Evolutionary conservation across 768 basidiomycete species (phyloP).

Genomic region (Lactifluus pinguis): DNA sequence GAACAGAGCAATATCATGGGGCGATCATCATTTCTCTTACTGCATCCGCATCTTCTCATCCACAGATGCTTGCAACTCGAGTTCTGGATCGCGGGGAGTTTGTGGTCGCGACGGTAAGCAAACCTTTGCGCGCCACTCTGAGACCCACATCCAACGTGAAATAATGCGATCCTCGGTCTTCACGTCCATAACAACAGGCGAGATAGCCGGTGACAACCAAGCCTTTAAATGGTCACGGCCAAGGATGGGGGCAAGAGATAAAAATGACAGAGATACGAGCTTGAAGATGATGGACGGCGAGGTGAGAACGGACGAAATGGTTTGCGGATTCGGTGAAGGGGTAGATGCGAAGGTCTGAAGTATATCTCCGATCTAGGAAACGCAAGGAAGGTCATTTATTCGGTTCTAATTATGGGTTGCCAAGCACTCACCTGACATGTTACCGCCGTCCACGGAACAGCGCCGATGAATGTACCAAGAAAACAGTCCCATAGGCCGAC

Average conservation of each 20-base stretch:
- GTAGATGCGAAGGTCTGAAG: constrained; percentile 74
- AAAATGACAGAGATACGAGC: constrained; percentile 69
- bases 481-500: constrained; percentile 68
- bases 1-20: background rate
- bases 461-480: constrained; percentile 76
- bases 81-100: constrained; percentile 26
- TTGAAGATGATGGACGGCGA: constrained; percentile 80
- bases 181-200: constrained; percentile 3
- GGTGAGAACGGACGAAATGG: constrained; percentile 75
- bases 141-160: constrained; percentile 54
- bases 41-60: constrained; percentile 10
- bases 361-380: constrained; percentile 69
- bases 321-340: constrained; percentile 60
- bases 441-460: constrained; percentile 84
- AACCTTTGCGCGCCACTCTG: constrained; percentile 57
- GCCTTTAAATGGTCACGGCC: constrained; percentile 57
- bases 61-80: constrained; percentile 6
- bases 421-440: constrained; percentile 66
- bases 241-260: constrained; percentile 83
- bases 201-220: constrained; percentile 37
- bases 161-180: constrained; percentile 32
- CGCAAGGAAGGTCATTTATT: background rate
- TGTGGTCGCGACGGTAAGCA: constrained; percentile 44
- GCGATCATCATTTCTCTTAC: background rate
- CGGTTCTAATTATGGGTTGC: background rate